Evolutionary conservation across 2,329 filamentous ascomycete genomes (phyloP), one percentile per base, ranked within the genome.

Genomic region (Talaromyces sp.): DNA sequence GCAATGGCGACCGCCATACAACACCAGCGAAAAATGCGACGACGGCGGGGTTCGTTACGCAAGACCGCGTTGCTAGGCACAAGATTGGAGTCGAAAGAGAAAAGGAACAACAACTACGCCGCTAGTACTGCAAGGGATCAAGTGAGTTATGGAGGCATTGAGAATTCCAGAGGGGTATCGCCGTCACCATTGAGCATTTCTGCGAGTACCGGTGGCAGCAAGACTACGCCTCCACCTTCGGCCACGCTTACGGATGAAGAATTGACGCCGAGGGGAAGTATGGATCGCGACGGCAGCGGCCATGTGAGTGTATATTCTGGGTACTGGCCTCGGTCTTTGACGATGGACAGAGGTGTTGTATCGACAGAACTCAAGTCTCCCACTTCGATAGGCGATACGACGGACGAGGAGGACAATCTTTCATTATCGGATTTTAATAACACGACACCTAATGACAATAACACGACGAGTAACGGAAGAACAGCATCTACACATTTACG

Each of bases 31-130:
- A 82, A 83, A 74, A 87, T 87, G 56, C 83, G 92, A 63, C 88
- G 89, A 71, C 87, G 93, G 66, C 91, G 90, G 74, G 93, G 92
- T 3, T 97, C 93, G 11, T 82, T 97, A 75, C 86, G 93, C 66
- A 97, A 97, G 78, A 92, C 91, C 11, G 93, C 92, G 31, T 82
- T 97, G 58, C 83, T 97, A 19, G 91, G 92, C 16, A 90, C 74
- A 66, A 68, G 76, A 22, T 68, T 78, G 41, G 74, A 78, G 62
- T 71, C 71, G 39, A 75, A 73, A 47, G 75, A 78, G 60, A 76
- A 74, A 68, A 61, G 60, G 60, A 66, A 57, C 52, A 61, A 27
- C 35, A 62, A 49, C 27, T 58, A 41, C 37, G 27, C 27, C 27
- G 14, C 47, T 52, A 56, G 47, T 56, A 39, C 62, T 64, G 54